phyloP scores from a whole-genome alignment of 2,329 filamentous ascomycete genomes.

The Xylariaceae sp. region DNA sequence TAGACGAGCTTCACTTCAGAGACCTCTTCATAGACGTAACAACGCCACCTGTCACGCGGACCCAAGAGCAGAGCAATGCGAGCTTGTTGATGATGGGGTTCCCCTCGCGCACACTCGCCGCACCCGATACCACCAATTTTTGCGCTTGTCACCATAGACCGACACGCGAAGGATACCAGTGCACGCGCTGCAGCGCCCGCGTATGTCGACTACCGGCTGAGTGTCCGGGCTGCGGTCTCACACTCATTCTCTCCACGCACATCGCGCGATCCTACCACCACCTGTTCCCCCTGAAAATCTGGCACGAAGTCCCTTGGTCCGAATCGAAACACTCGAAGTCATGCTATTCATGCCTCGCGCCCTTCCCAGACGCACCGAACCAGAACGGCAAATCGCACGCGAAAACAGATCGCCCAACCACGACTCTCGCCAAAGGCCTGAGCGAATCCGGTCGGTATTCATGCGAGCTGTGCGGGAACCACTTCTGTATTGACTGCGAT shows the following conservation, averaged over 20 bases:
- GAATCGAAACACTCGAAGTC: slow-evolving; percentile 56
- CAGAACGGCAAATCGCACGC: slow-evolving; percentile 21
- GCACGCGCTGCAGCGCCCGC: slow-evolving; percentile 80
- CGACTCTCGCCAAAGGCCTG: slow-evolving; percentile 51
- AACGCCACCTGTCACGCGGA: slow-evolving; percentile 78
- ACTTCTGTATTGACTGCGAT: slow-evolving; percentile 98
- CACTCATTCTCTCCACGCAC: slow-evolving; percentile 89
- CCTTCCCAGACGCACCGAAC: slow-evolving; percentile 56
- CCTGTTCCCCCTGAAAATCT: slow-evolving; percentile 83
- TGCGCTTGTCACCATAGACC: slow-evolving; percentile 89
- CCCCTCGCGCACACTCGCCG: slow-evolving; percentile 75
- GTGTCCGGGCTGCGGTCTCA: slow-evolving; percentile 86
- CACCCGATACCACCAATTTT: slow-evolving; percentile 59
- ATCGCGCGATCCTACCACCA: slow-evolving; percentile 91
- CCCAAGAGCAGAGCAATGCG: slow-evolving; percentile 51
- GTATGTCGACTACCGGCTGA: slow-evolving; percentile 87
- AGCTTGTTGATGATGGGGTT: slow-evolving; percentile 96
- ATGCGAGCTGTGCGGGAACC: slow-evolving; percentile 77
- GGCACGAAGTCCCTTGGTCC: slow-evolving; percentile 83
- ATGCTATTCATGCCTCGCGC: slow-evolving; percentile 72
- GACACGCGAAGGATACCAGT: slow-evolving; percentile 79
- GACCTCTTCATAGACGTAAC: slow-evolving; percentile 86
- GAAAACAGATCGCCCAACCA: slow-evolving; percentile 13
- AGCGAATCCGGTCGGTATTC: slow-evolving; percentile 86
- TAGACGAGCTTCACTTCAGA: slow-evolving; percentile 81